phyloP scores from a whole-genome alignment of 202 grass and related monocot genomes.

The Bolboschoenoplectus hybrid region DNA sequence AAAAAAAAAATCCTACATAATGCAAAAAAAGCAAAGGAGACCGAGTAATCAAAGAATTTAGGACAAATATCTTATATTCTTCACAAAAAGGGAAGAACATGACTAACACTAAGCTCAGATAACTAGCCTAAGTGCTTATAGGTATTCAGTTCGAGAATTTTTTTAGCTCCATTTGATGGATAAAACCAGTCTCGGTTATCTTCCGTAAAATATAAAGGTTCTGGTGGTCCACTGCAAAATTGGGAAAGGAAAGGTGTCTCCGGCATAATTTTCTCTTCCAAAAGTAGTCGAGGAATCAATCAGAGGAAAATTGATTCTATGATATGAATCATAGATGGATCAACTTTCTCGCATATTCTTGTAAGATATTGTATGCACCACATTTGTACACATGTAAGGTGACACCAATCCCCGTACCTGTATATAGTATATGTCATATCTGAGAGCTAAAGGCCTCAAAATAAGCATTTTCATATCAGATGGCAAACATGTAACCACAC shows the following conservation, averaged over 20 bases:
- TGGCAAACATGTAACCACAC: background rate
- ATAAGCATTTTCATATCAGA: background rate
- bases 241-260: background rate
- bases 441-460: background rate
- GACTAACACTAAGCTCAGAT: background rate
- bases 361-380: slow-evolving; percentile 69
- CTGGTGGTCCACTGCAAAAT: background rate
- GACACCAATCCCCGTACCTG: slow-evolving; percentile 84
- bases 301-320: background rate
- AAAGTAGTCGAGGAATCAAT: background rate
- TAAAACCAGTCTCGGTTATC: background rate
- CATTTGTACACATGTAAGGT: slow-evolving; percentile 83
- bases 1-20: background rate
- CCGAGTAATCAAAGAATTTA: background rate
- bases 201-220: background rate
- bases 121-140: background rate
- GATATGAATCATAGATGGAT: background rate
- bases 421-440: background rate
- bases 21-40: background rate
- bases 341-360: slow-evolving; percentile 45
- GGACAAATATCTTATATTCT: background rate
- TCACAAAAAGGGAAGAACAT: background rate
- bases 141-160: background rate
- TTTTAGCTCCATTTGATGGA: background rate
- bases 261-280: slow-evolving; percentile 6